Evolutionary conservation across 495 filamentous ascomycete genomes (phyloP).

Genomic region (Aspergillus cristatus): DNA sequence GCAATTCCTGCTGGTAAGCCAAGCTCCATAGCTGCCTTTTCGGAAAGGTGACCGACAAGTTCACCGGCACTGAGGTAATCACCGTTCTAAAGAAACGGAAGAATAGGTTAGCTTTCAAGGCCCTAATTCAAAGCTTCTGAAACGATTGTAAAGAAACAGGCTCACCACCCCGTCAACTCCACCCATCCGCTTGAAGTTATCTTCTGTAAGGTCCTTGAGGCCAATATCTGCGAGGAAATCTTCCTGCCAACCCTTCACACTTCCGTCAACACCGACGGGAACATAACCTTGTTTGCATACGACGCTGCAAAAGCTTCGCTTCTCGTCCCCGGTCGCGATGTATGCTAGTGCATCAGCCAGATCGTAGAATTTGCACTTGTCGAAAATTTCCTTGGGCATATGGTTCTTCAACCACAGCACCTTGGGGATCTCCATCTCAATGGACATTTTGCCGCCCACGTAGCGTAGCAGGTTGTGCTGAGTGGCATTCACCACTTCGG

Average conservation of each 20-base stretch:
- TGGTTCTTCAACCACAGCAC: constrained; percentile 95
- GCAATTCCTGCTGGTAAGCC: constrained; percentile 84
- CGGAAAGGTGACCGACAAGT: constrained; percentile 71
- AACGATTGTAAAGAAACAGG: constrained; percentile 24
- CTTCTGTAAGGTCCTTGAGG: constrained; percentile 66
- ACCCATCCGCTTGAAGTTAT: constrained; percentile 85
- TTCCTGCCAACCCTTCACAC: constrained; percentile 96
- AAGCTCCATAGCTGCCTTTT: constrained; percentile 72
- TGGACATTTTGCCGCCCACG: constrained; percentile 93
- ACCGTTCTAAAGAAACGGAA: constrained; percentile 62
- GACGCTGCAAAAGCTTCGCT: constrained; percentile 81
- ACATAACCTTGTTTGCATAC: constrained; percentile 96
- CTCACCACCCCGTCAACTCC: constrained; percentile 90
- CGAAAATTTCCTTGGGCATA: constrained; percentile 89
- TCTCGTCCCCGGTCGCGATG: constrained; percentile 90
- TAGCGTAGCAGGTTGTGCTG: constrained; percentile 89
- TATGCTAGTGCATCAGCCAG: constrained; percentile 89
- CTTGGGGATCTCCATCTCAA: constrained; percentile 99
- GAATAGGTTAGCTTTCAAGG: constrained; percentile 7
- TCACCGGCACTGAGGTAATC: constrained; percentile 85
- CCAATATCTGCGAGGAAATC: constrained; percentile 84
- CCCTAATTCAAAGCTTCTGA: constrained; percentile 1
- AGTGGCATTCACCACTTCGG: constrained; percentile 83
- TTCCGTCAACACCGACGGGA: constrained; percentile 90
- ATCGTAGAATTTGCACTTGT: constrained; percentile 92